A percentile compares a stretch with the other conserved stretches of the same genome.
These are phyloP conservation scores for Exophiala viscosa DNA, from an alignment of 2,329 filamentous ascomycete genomes.

Conservation along the genomic window DNA sequence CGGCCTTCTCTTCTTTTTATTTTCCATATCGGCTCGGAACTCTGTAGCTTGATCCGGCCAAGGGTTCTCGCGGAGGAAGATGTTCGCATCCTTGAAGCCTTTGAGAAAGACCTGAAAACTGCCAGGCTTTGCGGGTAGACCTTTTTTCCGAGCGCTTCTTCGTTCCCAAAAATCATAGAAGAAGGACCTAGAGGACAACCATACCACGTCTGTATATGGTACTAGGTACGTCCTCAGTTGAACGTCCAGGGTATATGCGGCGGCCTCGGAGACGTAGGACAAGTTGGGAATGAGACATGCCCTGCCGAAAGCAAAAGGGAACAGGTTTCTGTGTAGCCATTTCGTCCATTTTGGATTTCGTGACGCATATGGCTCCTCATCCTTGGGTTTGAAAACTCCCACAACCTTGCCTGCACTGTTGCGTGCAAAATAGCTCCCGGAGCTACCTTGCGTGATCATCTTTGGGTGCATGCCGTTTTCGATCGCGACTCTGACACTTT, in stretches of 20 bases:
- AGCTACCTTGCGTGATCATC: slow-evolving; percentile 95
- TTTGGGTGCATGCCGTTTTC: slow-evolving; percentile 87
- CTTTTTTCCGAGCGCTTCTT: slow-evolving; percentile 79
- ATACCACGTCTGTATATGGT: slow-evolving; percentile 93
- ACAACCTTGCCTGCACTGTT: slow-evolving; percentile 91
- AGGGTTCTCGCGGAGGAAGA: slow-evolving; percentile 90
- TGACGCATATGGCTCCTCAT: slow-evolving; percentile 95
- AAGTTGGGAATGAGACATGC: slow-evolving; percentile 96
- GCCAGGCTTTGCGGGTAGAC: slow-evolving; percentile 82
- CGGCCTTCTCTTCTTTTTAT: slow-evolving; percentile 63
- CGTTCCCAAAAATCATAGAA: slow-evolving; percentile 98
- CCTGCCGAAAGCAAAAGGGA: slow-evolving; percentile 93
- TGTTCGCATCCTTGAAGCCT: slow-evolving; percentile 93
- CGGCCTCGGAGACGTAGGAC: slow-evolving; percentile 95
- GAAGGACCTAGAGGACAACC: slow-evolving; percentile 92
- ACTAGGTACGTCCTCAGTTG: slow-evolving; percentile 89
- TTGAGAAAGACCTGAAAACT: slow-evolving; percentile 98
- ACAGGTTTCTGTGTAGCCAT: slow-evolving; percentile 97
- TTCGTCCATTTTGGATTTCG: slow-evolving; percentile 99
- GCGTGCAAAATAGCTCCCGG: slow-evolving; percentile 94
- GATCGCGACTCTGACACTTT: slow-evolving; percentile 86
- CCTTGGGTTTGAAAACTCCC: slow-evolving; percentile 97
- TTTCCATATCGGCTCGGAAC: slow-evolving; percentile 64
- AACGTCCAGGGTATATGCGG: slow-evolving; percentile 88
- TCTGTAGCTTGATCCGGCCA: slow-evolving; percentile 84